phyloP scores from a whole-genome alignment of 306 rosid genomes.

The Acacia acuminata region DNA sequence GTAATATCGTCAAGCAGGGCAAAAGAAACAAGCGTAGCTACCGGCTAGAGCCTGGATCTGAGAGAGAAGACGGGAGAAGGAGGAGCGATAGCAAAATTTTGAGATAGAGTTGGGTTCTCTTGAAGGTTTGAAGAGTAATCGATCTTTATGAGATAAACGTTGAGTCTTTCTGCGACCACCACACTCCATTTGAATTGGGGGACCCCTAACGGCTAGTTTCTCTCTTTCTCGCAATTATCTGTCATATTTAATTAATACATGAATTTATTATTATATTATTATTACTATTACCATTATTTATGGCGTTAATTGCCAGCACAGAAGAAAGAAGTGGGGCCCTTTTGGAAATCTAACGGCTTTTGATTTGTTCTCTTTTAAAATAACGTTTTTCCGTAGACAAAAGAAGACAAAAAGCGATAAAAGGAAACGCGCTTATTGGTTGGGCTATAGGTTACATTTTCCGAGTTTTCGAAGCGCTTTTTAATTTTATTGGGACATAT shows the following conservation, averaged over 20 bases:
- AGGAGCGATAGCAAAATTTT: not conserved
- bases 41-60: slow-evolving; percentile 26
- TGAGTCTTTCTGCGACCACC: slow-evolving; percentile 27
- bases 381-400: slow-evolving; percentile 15
- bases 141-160: slow-evolving; percentile 28
- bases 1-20: slow-evolving; percentile 4
- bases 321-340: slow-evolving; percentile 37
- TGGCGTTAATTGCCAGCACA: slow-evolving; percentile 26
- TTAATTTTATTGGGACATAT: not conserved
- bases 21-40: slow-evolving; percentile 26
- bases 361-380: not conserved
- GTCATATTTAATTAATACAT: slow-evolving; percentile 4
- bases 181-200: slow-evolving; percentile 53
- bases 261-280: not conserved
- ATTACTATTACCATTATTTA: not conserved
- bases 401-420: slow-evolving; percentile 34
- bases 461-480: not conserved
- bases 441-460: not conserved
- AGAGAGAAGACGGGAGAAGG: slow-evolving; percentile 9
- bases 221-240: not conserved
- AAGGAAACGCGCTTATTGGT: not conserved
- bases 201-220: slow-evolving; percentile 84
- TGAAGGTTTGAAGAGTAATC: slow-evolving; percentile 23
- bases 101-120: not conserved
- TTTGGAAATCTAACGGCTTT: slow-evolving; percentile 53